Percentiles rank a stretch among this genome's conserved stretches.
Evolutionary conservation across 176 grass and related monocot species (phyloP).

Genomic region (Puya raimondii): DNA sequence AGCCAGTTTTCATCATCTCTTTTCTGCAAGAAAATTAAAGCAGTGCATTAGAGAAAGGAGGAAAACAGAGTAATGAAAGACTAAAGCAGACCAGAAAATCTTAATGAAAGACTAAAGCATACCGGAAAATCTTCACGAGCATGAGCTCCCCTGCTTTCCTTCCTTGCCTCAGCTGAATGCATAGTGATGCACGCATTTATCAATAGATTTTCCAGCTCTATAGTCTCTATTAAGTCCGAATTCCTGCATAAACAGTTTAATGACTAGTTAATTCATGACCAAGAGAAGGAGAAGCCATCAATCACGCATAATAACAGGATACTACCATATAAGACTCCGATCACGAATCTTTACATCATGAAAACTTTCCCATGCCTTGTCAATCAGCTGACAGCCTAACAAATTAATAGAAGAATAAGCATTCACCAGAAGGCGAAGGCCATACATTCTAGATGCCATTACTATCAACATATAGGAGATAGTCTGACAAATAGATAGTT

Average conservation of each 20-base stretch:
- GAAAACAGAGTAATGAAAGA: neutral
- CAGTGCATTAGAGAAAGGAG: neutral
- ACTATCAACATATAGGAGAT: neutral
- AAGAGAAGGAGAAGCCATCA: neutral
- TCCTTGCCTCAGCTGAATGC: slow-evolving; percentile 86
- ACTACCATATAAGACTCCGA: slow-evolving; percentile 81
- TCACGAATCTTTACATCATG: slow-evolving; percentile 59
- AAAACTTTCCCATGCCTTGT: slow-evolving; percentile 55
- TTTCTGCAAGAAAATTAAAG: slow-evolving; percentile 36
- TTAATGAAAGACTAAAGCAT: neutral
- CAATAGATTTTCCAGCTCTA: slow-evolving; percentile 87
- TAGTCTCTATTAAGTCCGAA: slow-evolving; percentile 87
- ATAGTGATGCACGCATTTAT: slow-evolving; percentile 95
- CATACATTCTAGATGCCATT: neutral
- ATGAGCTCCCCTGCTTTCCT: slow-evolving; percentile 94
- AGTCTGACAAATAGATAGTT: neutral
- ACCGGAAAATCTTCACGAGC: slow-evolving; percentile 98
- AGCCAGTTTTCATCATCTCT: slow-evolving; percentile 77
- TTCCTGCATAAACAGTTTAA: slow-evolving; percentile 41
- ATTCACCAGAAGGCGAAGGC: slow-evolving; percentile 1
- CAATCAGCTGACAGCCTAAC: slow-evolving; percentile 61
- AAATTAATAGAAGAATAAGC: slow-evolving; percentile 12
- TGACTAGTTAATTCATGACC: neutral
- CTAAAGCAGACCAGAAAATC: neutral
- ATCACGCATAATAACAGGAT: slow-evolving; percentile 6